Evolutionary conservation across 441 rosid species (phyloP), one percentile per base, ranked within the genome.

Genomic region (Isatis lusitanica): DNA sequence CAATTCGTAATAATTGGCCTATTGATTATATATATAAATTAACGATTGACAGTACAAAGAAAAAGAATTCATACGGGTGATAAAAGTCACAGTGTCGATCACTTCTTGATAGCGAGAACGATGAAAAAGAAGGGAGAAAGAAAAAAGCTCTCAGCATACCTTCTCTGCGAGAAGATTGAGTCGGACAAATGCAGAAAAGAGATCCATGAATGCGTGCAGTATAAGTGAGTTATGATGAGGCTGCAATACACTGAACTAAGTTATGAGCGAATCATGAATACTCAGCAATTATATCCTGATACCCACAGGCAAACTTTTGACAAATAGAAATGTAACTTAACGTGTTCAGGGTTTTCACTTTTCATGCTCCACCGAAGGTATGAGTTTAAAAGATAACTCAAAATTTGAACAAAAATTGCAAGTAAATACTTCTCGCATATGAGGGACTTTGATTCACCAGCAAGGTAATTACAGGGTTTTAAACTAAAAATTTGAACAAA

Each of bases 171-270:
- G 90, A 71, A 96, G 91, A 83, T 88, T 96, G 66, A 91, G 98
- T 48, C 96, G 94, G 63, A 91, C 91, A 66, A 93, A 96, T 66
- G 94, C 90, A 81, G 98, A 96, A 79, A 93, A 96, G 73, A 96
- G 93, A 86, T 93, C 98, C 99, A 96, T 96, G 81, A 96, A 96
- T 2, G 97, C 94, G 62, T 96, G 97, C 55, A 93, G 85, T 73
- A 96, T 91, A 70, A 96, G 97, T 16, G 97, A 96, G 85, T 96
- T 96, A 84, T 93, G 99, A 85, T 93, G 97, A 63, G 97, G 98
- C 99, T 96, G 98, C 93, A 91, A 89, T 85, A 85, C 74, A 80
- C 85, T 76, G 83, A 84, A 83, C 79, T 78, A 80, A 76, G 89
- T 94, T 85, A 88, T 80, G 73, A 83, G 90, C 81, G 78, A 83